A percentile compares a stretch with the other conserved stretches of the same genome.
phyloP scores from a whole-genome alignment of 495 filamentous ascomycete genomes.

The Tuber indicum region DNA sequence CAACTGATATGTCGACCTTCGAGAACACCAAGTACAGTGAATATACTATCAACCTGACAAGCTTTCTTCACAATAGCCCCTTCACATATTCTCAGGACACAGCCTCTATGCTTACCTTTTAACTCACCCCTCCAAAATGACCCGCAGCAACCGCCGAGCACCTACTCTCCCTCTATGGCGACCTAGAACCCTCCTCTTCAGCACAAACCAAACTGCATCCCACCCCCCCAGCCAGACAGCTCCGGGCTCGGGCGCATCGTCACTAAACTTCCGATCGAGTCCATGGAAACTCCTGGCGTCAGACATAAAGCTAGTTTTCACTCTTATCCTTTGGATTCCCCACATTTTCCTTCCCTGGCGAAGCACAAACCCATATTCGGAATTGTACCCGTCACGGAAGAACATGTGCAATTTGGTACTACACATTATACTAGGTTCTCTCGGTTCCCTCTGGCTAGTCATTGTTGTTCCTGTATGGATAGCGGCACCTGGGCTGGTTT shows the following conservation, averaged over 20 bases:
- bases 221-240: conserved; percentile 38
- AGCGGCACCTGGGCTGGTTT: conserved; percentile 22
- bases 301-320: conserved; percentile 36
- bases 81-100: background rate
- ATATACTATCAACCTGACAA: background rate
- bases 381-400: conserved; percentile 23
- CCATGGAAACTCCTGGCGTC: conserved; percentile 32
- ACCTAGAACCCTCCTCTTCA: conserved; percentile 25
- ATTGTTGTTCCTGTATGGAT: conserved; percentile 22
- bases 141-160: conserved; percentile 5
- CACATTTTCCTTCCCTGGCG: conserved; percentile 33
- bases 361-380: conserved; percentile 26
- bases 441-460: conserved; percentile 25
- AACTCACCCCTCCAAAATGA: background rate
- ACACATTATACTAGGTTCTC: conserved; percentile 16
- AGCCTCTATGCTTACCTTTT: background rate
- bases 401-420: conserved; percentile 31
- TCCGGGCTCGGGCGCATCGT: conserved; percentile 18
- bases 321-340: conserved; percentile 25
- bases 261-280: conserved; percentile 34
- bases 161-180: conserved; percentile 30
- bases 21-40: background rate
- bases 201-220: conserved; percentile 31
- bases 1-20: background rate
- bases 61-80: background rate